These are phyloP conservation scores for Brettanomyces custersianus DNA, from an alignment of 805 yeast genomes.

Conservation along the genomic window DNA sequence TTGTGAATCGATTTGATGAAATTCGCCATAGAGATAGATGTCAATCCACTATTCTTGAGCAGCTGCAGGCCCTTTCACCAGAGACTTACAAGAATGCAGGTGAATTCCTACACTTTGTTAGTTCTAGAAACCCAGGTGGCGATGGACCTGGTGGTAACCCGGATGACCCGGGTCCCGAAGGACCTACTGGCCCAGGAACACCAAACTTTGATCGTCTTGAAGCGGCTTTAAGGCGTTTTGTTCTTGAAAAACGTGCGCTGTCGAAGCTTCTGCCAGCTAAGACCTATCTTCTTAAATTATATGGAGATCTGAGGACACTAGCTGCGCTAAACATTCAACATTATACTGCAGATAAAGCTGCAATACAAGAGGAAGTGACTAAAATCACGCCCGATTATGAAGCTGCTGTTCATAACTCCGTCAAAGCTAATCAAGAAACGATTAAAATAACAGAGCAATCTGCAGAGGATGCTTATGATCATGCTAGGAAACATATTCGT, in stretches of 20 bases:
- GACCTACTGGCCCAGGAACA: slow-evolving; percentile 20
- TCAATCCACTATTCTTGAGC: slow-evolving; percentile 66
- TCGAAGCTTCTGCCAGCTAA: slow-evolving; percentile 92
- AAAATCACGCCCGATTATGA: slow-evolving; percentile 60
- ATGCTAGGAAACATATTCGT: slow-evolving; percentile 45
- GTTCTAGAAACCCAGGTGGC: slow-evolving; percentile 41
- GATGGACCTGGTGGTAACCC: slow-evolving; percentile 32
- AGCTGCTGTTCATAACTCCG: slow-evolving; percentile 40
- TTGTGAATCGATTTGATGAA: slow-evolving; percentile 85
- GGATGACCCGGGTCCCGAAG: slow-evolving; percentile 22
- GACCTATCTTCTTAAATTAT: slow-evolving; percentile 65
- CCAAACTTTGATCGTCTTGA: slow-evolving; percentile 81
- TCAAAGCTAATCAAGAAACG: slow-evolving; percentile 46
- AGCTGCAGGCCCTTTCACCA: slow-evolving; percentile 78
- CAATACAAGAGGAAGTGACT: slow-evolving; percentile 39
- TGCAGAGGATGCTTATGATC: slow-evolving; percentile 48
- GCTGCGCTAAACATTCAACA: slow-evolving; percentile 55
- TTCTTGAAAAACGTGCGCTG: slow-evolving; percentile 78
- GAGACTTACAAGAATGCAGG: slow-evolving; percentile 80
- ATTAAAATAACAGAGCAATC: slow-evolving; percentile 56
- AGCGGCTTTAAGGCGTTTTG: slow-evolving; percentile 74
- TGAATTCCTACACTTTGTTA: slow-evolving; percentile 92
- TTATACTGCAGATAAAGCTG: slow-evolving; percentile 39
- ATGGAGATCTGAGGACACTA: slow-evolving; percentile 53
- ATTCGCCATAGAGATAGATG: slow-evolving; percentile 79